Evolutionary conservation across 2,329 filamentous ascomycete species (phyloP).

Genomic region (Aspergillus carbonarius): DNA sequence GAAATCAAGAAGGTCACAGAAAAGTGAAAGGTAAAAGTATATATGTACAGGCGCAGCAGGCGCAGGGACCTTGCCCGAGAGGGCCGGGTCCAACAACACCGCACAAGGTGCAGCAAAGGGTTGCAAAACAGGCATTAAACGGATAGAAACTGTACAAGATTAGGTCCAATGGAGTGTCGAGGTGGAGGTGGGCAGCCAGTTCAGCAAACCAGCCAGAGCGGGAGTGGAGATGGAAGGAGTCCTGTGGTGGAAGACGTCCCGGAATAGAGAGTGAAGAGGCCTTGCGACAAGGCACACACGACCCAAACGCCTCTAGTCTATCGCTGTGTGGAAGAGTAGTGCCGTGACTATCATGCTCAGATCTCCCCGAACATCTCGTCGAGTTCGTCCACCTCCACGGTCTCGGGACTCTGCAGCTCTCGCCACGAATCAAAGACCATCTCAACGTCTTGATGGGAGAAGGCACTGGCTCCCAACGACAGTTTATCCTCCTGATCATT

Average conservation of each 20-base stretch:
- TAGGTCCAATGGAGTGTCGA: slow-evolving; percentile 8
- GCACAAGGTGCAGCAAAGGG: neutral
- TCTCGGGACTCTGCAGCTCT: slow-evolving; percentile 73
- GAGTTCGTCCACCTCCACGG: slow-evolving; percentile 87
- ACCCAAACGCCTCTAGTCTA: neutral
- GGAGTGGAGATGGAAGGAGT: slow-evolving; percentile 10
- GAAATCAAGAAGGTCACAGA: slow-evolving; percentile 12
- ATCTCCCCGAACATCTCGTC: slow-evolving; percentile 80
- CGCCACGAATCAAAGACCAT: slow-evolving; percentile 55
- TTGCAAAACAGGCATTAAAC: slow-evolving; percentile 14
- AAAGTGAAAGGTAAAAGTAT: slow-evolving; percentile 5
- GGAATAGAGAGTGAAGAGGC: neutral
- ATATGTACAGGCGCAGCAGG: slow-evolving; percentile 19
- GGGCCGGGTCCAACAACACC: slow-evolving; percentile 4
- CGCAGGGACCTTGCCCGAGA: neutral
- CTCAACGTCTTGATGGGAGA: slow-evolving; percentile 36
- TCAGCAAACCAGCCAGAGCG: neutral
- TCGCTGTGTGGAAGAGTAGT: neutral
- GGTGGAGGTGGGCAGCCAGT: neutral
- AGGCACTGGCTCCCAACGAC: slow-evolving; percentile 26
- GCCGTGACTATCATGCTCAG: slow-evolving; percentile 40
- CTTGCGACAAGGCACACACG: neutral
- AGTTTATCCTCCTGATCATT: slow-evolving; percentile 48
- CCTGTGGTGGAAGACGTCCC: neutral
- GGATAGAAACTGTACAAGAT: slow-evolving; percentile 18